Conservation (phyloP, 176 grass and related monocot genomes). For the Oryza officinalis region DNA sequence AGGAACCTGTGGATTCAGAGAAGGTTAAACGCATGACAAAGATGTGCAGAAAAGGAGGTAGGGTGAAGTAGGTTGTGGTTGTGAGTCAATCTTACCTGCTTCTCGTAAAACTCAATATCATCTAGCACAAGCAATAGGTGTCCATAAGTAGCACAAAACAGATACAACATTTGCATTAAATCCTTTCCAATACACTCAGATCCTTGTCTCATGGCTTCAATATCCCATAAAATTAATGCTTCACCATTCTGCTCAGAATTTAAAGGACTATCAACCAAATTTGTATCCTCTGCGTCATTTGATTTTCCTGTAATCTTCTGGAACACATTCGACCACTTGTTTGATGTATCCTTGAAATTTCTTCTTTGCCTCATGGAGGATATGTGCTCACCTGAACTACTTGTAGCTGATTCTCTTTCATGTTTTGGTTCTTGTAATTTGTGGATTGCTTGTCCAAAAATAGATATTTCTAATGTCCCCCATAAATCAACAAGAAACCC, state of each 20-base stretch:
- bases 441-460: constrained; percentile 45
- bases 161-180: constrained; percentile 62
- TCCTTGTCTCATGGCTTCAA: constrained; percentile 81
- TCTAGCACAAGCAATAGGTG: constrained; percentile 92
- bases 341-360: constrained; percentile 67
- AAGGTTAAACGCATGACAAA: constrained; percentile 7
- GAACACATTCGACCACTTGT: constrained; percentile 87
- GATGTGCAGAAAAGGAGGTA: not conserved
- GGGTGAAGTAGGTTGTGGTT: not conserved
- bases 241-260: constrained; percentile 52
- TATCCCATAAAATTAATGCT: constrained; percentile 69
- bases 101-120: constrained; percentile 98
- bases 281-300: constrained; percentile 43
- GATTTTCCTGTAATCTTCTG: constrained; percentile 89
- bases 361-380: constrained; percentile 63
- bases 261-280: constrained; percentile 44
- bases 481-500: constrained; percentile 93
- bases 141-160: constrained; percentile 91
- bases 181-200: constrained; percentile 56
- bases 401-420: constrained; percentile 41
- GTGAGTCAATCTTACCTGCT: constrained; percentile 56
- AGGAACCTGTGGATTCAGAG: constrained; percentile 62
- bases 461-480: constrained; percentile 60
- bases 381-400: constrained; percentile 49
- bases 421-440: constrained; percentile 45